Conservation (phyloP, 306 rosid genomes). For the Vigna angularis region DNA sequence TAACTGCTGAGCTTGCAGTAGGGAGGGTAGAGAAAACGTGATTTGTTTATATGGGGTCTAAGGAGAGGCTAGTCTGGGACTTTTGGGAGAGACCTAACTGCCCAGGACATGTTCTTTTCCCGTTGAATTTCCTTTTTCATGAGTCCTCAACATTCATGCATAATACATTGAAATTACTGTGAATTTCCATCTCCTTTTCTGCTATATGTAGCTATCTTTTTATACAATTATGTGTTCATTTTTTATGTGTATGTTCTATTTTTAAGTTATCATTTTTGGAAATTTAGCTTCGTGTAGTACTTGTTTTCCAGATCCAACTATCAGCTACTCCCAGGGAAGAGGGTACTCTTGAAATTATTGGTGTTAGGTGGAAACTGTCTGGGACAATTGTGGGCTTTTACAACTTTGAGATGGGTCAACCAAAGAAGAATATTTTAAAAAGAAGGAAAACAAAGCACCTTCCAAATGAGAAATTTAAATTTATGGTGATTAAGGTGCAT, state of each 20-base stretch:
- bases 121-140: background rate
- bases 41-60: background rate
- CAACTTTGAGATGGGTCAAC: conserved; percentile 65
- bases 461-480: conserved; percentile 68
- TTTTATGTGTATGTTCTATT: background rate
- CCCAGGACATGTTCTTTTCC: background rate
- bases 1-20: background rate
- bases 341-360: conserved; percentile 82
- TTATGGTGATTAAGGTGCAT: conserved; percentile 85
- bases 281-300: conserved; percentile 37
- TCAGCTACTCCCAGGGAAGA: conserved; percentile 81
- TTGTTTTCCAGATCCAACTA: conserved; percentile 80
- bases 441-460: conserved; percentile 60
- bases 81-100: background rate
- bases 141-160: background rate
- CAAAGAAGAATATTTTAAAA: conserved; percentile 63
- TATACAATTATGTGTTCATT: background rate
- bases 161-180: background rate
- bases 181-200: background rate
- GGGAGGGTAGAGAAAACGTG: conserved; percentile 2
- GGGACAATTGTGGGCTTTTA: conserved; percentile 79
- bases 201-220: background rate
- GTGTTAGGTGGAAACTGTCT: conserved; percentile 89
- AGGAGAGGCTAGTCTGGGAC: background rate
- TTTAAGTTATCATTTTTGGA: conserved; percentile 25